Evolutionary conservation across 1,284 basidiomycete genomes (phyloP), one percentile per base, ranked within the genome.

Genomic region (Marasmius tenuissimus): DNA sequence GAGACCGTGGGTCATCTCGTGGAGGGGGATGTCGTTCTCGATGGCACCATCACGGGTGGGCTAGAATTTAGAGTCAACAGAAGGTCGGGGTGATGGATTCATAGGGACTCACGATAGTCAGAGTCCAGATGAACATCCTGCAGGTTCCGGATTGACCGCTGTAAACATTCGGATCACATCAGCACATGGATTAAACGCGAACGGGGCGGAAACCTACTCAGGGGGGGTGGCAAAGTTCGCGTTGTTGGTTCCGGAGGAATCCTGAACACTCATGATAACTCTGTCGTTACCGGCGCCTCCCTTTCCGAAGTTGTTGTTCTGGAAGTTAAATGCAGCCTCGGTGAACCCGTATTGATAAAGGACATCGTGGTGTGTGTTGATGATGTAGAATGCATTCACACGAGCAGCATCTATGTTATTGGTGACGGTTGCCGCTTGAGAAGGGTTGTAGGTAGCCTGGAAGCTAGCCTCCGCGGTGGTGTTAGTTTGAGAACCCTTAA

Each of bases 351-450:
- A 68, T 14, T 40, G 73, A 70, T 85, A 85, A 38, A 75, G 71
- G 45, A 81, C 70, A 67, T 85, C 83, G 66, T 86, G 83, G 34
- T 83, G 68, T 9, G 72, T 69, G 71, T 85, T 85, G 59, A 77
- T 73, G 45, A 82, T 59, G 67, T 84, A 85, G 70, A 86, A 85
- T 0, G 79, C 76, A 67, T 85, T 85, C 2, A 73, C 75, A 20
- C 78, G 72, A 0, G 81, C 81, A 11, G 81, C 81, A 62, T 84
- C 72, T 20, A 82, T 60, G 69, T 86, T 80, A 0, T 58, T 61
- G 1, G 65, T 60, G 0, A 55, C 61, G 7, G 66, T 70, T 5
- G 72, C 70, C 1, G 65, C 64, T 1, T 59, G 40, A 22, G 69
- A 75, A 18, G 75, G 70, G 16, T 71, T 63, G 62, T 70, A 71